Base-by-base conservation (phyloP, 768 basidiomycete genomes). In the Lyophyllum semitale region DNA sequence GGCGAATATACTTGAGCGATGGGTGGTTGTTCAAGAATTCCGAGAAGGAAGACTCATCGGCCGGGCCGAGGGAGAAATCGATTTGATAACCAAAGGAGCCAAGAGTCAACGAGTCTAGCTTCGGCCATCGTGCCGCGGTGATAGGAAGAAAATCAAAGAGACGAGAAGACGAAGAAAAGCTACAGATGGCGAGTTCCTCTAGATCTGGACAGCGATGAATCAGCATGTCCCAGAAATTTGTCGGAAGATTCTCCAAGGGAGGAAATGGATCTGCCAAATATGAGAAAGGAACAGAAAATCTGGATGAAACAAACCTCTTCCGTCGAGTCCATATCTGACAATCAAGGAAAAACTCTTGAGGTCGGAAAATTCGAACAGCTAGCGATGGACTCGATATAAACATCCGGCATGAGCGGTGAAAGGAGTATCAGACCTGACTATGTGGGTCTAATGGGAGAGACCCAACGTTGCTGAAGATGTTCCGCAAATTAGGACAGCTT, bases 21-120 rank as follows among this genome's bases (percentile, higher is more conserved):
- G 64, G 61, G 53, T 81, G 81, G 12, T 26, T 49, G 8, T 71
- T 64, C n/a, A 81, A 64, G 59, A 81, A 81, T 1, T 58, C 45
- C 4, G 65, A 67, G 32, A 80, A 70, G 0, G 63, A 56, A 5
- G 53, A 38, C 15, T 68, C 68, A 22, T 70, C 62, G 7, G 71
- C 59, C 1, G 69, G 66, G 7, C 73, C 76, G 8, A 81, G 62
- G 3, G 71, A 62, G 58, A 79, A 78, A 51, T 81, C 77, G n/a
- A 57, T 57, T 48, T 75, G 71, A 58, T 81, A 82, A 2, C 79
- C 79, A 59, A 82, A 82, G 4, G 77, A 74, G 23, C 81, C 81
- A 1, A 82, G 73, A 4, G 77, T 80, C 17, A 81, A 69, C 3
- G 72, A 73, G 30, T 74, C 68, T 7, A 82, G 65, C 32, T 66